Evolutionary conservation across 2,329 filamentous ascomycete species (phyloP).

Genomic region (Aspergillus alliaceus): DNA sequence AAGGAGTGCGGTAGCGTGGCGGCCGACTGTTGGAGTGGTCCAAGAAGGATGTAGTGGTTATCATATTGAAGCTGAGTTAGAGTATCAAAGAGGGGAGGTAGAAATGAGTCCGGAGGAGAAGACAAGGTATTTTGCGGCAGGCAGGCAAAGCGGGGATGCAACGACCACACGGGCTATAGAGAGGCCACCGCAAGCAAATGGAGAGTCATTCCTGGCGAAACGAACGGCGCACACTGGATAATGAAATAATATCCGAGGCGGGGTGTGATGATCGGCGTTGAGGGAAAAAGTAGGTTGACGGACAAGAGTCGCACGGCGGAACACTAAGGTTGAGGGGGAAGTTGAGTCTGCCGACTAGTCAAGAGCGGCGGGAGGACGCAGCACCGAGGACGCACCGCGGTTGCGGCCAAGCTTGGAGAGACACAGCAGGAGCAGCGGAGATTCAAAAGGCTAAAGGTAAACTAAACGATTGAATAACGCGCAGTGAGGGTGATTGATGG

Average conservation of each 20-base stretch:
- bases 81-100: conserved; percentile 9
- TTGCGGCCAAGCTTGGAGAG: conserved; percentile 10
- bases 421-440: background rate
- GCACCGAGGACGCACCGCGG: conserved; percentile 19
- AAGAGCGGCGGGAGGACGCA: conserved; percentile 19
- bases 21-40: conserved; percentile 37
- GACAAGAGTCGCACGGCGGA: conserved; percentile 24
- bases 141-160: conserved; percentile 43
- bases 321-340: conserved; percentile 23
- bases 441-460: background rate
- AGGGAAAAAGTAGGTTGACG: conserved; percentile 23
- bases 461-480: conserved; percentile 9
- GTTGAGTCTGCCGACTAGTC: conserved; percentile 22
- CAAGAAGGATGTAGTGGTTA: conserved; percentile 41
- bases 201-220: conserved; percentile 43
- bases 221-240: conserved; percentile 24
- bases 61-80: conserved; percentile 29
- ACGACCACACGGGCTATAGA: conserved; percentile 43
- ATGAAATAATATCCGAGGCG: conserved; percentile 20
- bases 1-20: conserved; percentile 47
- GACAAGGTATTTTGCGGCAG: conserved; percentile 33
- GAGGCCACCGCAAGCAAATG: conserved; percentile 36
- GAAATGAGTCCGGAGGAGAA: conserved; percentile 21
- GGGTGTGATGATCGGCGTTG: conserved; percentile 19
- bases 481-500: conserved; percentile 1